Base-by-base conservation (phyloP, 2,329 filamentous ascomycete species). In the Ascochyta fabae region DNA sequence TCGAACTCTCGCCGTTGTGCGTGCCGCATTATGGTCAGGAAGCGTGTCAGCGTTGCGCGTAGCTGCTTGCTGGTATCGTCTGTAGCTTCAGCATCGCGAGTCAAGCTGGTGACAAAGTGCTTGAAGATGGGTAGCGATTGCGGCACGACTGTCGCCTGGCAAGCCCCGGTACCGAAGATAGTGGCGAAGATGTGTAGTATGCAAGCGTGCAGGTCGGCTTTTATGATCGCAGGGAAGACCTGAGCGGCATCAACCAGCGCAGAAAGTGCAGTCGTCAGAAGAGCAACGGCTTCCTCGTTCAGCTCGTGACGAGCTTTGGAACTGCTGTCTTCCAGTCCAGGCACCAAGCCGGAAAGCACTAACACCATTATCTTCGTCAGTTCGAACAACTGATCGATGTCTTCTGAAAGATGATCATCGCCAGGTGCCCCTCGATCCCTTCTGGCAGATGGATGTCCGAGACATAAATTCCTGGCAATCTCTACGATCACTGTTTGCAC, bases 361-460 rank as follows among this genome's bases (percentile, higher is more conserved):
- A 99, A 82, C 15, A 98, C 94, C 60, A 98, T 97, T 71, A 97
- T 96, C 61, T 95, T 86, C 0, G 95, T 99, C 42, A 99, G 82
- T 76, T 99, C 95, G 68, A 99, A 99, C 0, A 99, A 83, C 76
- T 99, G 95, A 71, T 99, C 95, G 60, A 99, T 96, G 71, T 99
- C 95, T 69, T 99, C 95, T 0, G 92, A 96, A 10, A 99, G 80
- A 72, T 95, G 89, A 15, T 88, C 88, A 48, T 92, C 90, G 6
- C 73, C 76, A 31, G 71, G 69, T 13, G 74, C 58, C 59, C 85
- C 82, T 60, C 86, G 82, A 44, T 85, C 82, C 64, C 86, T 86
- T 59, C 91, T 86, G 3, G 95, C 94, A 1, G 93, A 96, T 2
- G 94, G 94, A 75, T 99, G 95, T 2, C 91, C 89, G 16, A 98